Percentiles rank a stretch among this genome's conserved stretches.
phyloP scores from a whole-genome alignment of 805 yeast species.

The Saturnispora serradocipensis region DNA sequence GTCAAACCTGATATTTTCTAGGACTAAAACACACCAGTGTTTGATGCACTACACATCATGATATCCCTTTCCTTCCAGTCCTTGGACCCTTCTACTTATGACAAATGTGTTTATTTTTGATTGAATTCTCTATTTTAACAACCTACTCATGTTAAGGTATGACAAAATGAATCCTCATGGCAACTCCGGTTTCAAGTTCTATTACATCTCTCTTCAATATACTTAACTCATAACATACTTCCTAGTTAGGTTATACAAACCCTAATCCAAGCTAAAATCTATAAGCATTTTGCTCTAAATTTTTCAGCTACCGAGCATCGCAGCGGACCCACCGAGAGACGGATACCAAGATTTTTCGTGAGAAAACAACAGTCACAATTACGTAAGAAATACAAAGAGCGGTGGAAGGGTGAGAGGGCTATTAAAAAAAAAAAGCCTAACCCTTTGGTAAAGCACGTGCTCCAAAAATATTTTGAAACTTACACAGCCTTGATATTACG shows the following conservation, averaged over 20 bases:
- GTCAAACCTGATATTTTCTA: background rate
- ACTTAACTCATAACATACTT: background rate
- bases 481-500: background rate
- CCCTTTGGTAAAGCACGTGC: conserved; percentile 3
- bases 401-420: background rate
- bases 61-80: no score
- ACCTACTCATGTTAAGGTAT: no score
- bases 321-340: background rate
- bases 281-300: background rate
- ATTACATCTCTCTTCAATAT: background rate
- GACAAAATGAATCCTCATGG: background rate
- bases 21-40: no score
- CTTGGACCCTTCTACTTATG: no score
- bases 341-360: no score
- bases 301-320: background rate
- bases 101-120: no score
- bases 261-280: no score
- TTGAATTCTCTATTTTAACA: background rate
- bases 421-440: background rate
- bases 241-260: background rate
- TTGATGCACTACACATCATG: no score
- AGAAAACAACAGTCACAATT: background rate
- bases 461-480: background rate
- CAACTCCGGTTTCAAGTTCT: background rate
- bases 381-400: background rate